Base-by-base conservation (phyloP, 768 basidiomycete species). In the Hypsizygus marmoreus region DNA sequence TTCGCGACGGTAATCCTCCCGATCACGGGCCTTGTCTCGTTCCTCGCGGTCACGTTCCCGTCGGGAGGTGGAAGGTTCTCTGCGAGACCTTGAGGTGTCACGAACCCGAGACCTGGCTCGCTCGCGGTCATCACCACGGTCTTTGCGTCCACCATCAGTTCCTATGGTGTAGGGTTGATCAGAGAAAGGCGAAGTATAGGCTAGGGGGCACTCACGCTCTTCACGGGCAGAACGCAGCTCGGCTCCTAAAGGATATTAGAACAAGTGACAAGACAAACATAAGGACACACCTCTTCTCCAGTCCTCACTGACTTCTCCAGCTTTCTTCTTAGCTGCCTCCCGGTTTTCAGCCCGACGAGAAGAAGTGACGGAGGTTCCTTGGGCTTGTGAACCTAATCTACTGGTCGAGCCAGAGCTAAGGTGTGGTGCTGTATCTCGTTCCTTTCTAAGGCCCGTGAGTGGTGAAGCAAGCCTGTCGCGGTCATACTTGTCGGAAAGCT, bases 401-500 rank as follows among this genome's bases (percentile, higher is more conserved):
- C 70, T 67, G 6, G 75, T 67, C 20, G 68, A 69, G 35, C 57
- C 75, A 50, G 70, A 53, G 20, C 68, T 63, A 31, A 84, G 71
- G 65, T 88, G 85, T 24, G 85, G 79, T 13, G 81, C 77, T 30
- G 68, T 52, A 49, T 90, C 88, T 58, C 86, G 74, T 51, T 90
- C 87, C 61, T 87, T 87, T 44, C 66, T 73, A 36, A 86, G 74
- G 41, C 80, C 58, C 44, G 66, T 69, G 35, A 74, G 60, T 12
- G 78, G 79, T 54, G 81, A 68, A 39, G 79, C 77, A 40, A 88
- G 76, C 37, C 88, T 82, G 62, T 88, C 88, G 33, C 89, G 85
- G 69, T 91, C 90, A 56, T 84, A 92, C 66, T 88, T 91, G 65
- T 93, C 90, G 13, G 90, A 91, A 14, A 92, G 74, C 90, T 93